Evolutionary conservation across 2,329 filamentous ascomycete genomes (phyloP), one percentile per base, ranked within the genome.

Genomic region (Fulvia fulva): DNA sequence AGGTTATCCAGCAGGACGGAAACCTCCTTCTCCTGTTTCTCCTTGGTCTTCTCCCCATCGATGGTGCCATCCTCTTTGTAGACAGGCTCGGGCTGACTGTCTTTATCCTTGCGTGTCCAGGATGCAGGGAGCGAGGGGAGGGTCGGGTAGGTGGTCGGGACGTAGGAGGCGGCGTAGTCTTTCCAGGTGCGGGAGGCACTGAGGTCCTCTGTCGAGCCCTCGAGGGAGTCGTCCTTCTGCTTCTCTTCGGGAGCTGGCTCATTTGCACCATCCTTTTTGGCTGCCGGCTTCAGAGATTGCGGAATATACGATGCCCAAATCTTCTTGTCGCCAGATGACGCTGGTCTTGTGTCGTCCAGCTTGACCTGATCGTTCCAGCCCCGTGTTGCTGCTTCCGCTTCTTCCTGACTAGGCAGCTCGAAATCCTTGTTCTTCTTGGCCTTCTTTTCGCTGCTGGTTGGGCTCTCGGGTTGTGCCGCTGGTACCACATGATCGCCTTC

Each of bases 1-100:
- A 99, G 82, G 46, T 89, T 84, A 69, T 96, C 89, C 26, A 99
- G 87, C 22, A 96, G 85, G 28, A 84, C 81, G 41, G 84, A 84
- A 59, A 97, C 84, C 67, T 97, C 94, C 55, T 84, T 79, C 61
- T 87, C 79, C 68, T 91, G 86, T 65, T 82, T 78, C 59, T 81
- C 72, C 26, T 68, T 68, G 22, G 72, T 72, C 45, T 67, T 70
- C 56, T 76, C 75, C 51, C 74, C 69, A 56, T 73, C 64, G 63
- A 73, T 59, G 9, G 63, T 72, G 53, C 71, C 72, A 54, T 73
- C 71, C 59, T 70, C 65, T 55, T 72, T 73, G 51, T 68, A 73
- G 43, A 73, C 71, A n/a, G 73, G 68, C 50, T 70, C 66, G 26
- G 67, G 63, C 21, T 74, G 69, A 19, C 63, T 59, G 37, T 73